These are phyloP conservation scores for Chytriomyces sp. DNA, from an alignment of 192 early-diverging fungal species.

Conservation along the genomic window DNA sequence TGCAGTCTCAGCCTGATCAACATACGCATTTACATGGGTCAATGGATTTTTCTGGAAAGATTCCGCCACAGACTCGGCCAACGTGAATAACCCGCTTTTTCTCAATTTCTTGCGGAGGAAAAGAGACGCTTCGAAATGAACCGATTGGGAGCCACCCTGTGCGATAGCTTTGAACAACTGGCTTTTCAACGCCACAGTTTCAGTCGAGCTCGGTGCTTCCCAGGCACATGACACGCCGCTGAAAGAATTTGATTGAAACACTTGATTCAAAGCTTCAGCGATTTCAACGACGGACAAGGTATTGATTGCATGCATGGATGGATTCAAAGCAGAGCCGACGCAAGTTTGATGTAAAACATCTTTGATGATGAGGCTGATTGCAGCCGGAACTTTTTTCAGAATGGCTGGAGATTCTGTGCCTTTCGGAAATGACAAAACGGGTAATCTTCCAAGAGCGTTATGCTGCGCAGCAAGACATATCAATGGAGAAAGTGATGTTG, in stretches of 20 bases:
- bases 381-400: not conserved
- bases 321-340: not conserved
- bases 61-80: no score
- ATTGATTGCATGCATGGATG: not conserved
- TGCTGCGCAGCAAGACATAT: not conserved
- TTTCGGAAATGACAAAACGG: not conserved
- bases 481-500: not conserved
- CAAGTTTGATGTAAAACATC: not conserved
- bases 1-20: constrained; percentile 5
- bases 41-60: no score
- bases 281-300: not conserved
- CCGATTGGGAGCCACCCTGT: no score
- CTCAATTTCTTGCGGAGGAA: no score
- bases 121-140: no score
- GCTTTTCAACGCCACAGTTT: no score
- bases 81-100: no score
- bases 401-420: not conserved
- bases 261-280: not conserved
- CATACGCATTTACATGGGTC: constrained; percentile 23
- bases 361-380: not conserved
- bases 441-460: not conserved
- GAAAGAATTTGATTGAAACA: not conserved
- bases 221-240: not conserved
- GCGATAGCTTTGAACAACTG: no score
- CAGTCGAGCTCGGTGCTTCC: not conserved